phyloP scores from a whole-genome alignment of 495 filamentous ascomycete species.

The Friedmanniomyces endolithicus region DNA sequence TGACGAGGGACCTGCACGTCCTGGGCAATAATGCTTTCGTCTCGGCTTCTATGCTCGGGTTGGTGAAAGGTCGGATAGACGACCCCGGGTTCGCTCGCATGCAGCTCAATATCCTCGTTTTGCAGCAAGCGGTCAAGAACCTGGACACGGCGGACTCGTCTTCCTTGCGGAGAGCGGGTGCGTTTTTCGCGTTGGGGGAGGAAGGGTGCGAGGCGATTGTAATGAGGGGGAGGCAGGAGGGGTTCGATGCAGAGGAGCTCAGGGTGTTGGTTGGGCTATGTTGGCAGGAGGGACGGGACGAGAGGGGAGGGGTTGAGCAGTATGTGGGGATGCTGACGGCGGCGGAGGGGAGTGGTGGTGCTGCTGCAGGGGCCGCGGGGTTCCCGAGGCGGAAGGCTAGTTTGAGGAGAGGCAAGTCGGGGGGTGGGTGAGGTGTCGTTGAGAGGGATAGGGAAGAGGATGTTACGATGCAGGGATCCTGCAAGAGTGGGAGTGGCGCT shows the following conservation, averaged over 20 bases:
- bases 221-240: conserved; percentile 28
- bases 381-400: conserved; percentile 2
- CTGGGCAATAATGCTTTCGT: conserved; percentile 62
- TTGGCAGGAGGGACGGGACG: conserved; percentile 29
- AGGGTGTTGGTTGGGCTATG: conserved; percentile 74
- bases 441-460: too few relatives aligned
- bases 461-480: too few relatives aligned
- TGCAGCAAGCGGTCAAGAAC: conserved; percentile 91
- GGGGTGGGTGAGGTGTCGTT: background rate
- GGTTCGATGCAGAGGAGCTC: conserved; percentile 71
- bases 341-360: background rate
- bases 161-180: conserved; percentile 51
- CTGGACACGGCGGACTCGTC: conserved; percentile 53
- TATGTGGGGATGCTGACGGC: background rate
- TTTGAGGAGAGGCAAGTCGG: background rate
- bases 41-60: conserved; percentile 36
- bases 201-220: conserved; percentile 56
- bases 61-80: conserved; percentile 55
- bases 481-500: too few relatives aligned
- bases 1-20: conserved; percentile 57
- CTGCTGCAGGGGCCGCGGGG: background rate
- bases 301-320: background rate
- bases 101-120: conserved; percentile 79
- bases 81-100: conserved; percentile 63
- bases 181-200: conserved; percentile 70